Base-by-base conservation (phyloP, 768 basidiomycete species). In the Boletus speciosus region DNA sequence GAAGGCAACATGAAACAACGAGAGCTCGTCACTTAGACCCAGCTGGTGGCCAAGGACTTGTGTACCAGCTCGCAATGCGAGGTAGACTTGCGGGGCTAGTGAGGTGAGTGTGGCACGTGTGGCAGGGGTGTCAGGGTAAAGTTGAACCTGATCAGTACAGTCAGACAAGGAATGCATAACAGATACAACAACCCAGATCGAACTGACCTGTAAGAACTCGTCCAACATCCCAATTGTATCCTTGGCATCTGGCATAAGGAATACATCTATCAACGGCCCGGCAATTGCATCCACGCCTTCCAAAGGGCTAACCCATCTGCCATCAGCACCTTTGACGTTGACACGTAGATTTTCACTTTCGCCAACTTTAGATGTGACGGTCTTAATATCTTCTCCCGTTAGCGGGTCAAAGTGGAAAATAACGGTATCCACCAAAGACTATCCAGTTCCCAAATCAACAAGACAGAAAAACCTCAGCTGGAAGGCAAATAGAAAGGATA, bases 351-450 rank as follows among this genome's bases (percentile, higher is more conserved):
- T 37, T 6, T 42, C 19, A 7, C 41, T 15, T 23, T 55, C 51
- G 15, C 10, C 27, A 2, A 29, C 47, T n/a, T 47, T 14, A 73
- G 53, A 46, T 9, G 25, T 71, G 39, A 57, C 50, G 12, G 65
- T 71, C 47, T 62, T 63, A 6, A 71, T 68, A 49, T 88, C 83
- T n/a, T 78, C 76, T n/a, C 90, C 90, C 0, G 86, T 92, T n/a
- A 90, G 61, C 1, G 88, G 85, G 57, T 92, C 79, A 32, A 93
- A 71, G 48, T 90, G 86, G 74, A 88, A 91, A 11, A 88, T 49
- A 2, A 90, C 86, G 0, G 88, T 90, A 56, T 88, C 86, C 8
- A 83, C 77, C 40, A 84, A 73, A 8, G 76, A 68, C 86, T 90
- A 54, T 34, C 48, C 36, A 27, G 21, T n/a, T 19, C 31, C 40